phyloP scores from a whole-genome alignment of 176 grass and related monocot species.

The Triticum urartu region DNA sequence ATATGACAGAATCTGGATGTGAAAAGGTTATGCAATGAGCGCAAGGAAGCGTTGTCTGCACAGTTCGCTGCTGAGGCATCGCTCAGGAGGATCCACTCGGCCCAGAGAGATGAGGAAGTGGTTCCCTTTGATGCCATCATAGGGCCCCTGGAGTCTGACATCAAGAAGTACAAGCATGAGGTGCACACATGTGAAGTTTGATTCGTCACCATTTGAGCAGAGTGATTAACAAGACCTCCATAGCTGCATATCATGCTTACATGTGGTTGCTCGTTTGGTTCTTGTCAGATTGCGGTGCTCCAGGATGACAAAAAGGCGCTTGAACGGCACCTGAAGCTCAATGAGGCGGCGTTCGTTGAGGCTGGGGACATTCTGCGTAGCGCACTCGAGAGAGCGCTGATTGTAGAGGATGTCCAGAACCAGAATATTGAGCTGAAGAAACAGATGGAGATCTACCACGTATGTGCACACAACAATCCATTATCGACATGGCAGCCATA shows the following conservation, averaged over 20 bases:
- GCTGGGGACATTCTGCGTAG: conserved; percentile 68
- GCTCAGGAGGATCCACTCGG: conserved; percentile 67
- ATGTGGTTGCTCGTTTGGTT: neutral
- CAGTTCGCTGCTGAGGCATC: conserved; percentile 79
- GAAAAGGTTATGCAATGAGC: conserved; percentile 65
- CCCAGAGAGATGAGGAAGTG: conserved; percentile 73
- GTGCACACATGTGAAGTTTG: conserved; percentile 26
- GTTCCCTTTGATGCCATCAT: conserved; percentile 77
- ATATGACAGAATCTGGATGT: conserved; percentile 76
- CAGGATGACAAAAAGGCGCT: conserved; percentile 86
- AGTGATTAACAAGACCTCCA: neutral
- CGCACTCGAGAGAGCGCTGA: conserved; percentile 81
- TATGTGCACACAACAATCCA: neutral
- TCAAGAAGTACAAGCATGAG: conserved; percentile 72
- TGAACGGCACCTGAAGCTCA: conserved; percentile 71
- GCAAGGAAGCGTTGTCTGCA: conserved; percentile 74
- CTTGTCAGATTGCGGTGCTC: conserved; percentile 64
- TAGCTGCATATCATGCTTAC: conserved; percentile 7
- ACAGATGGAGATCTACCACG: conserved; percentile 91
- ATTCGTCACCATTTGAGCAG: neutral
- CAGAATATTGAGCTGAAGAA: conserved; percentile 79
- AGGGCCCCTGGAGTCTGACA: conserved; percentile 82
- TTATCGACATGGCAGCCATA: neutral
- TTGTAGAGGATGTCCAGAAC: conserved; percentile 84
- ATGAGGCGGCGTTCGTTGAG: conserved; percentile 83